Evolutionary conservation across 495 filamentous ascomycete species (phyloP).

Genomic region (Delitschia confertaspora): DNA sequence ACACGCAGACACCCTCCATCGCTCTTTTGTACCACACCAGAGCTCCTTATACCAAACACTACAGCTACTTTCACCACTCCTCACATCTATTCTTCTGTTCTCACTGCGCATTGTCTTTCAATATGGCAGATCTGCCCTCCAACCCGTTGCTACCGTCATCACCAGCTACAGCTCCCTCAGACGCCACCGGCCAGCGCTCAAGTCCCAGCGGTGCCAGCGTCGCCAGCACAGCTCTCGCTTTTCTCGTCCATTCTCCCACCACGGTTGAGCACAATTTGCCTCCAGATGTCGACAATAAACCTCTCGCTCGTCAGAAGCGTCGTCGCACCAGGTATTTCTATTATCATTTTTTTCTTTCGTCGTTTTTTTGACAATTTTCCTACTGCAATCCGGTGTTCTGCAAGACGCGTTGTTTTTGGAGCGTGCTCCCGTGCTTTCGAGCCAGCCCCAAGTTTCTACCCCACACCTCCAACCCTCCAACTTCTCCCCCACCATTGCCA

Average conservation of each 20-base stretch:
- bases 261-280: conserved; percentile 54
- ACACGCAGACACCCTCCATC: background rate
- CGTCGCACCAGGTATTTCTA: conserved; percentile 47
- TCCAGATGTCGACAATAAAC: conserved; percentile 58
- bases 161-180: background rate
- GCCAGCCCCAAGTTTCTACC: too few species aligned
- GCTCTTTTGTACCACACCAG: background rate
- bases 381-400: background rate
- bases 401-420: conserved; percentile 16
- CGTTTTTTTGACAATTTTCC: background rate
- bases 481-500: background rate
- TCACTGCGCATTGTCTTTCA: background rate
- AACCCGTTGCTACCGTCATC: conserved; percentile 12
- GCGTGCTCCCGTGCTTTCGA: background rate
- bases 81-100: background rate
- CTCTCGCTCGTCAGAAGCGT: conserved; percentile 58
- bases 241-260: conserved; percentile 60
- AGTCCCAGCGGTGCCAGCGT: conserved; percentile 2
- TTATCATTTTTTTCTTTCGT: background rate
- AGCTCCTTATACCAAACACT: too few species aligned
- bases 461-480: conserved; percentile 1
- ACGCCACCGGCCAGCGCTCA: conserved; percentile 3
- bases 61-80: background rate
- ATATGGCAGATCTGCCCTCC: conserved; percentile 6
- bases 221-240: conserved; percentile 45